Base-by-base conservation (phyloP, 1,139 yeast genomes). In the Hansenula anomala region DNA sequence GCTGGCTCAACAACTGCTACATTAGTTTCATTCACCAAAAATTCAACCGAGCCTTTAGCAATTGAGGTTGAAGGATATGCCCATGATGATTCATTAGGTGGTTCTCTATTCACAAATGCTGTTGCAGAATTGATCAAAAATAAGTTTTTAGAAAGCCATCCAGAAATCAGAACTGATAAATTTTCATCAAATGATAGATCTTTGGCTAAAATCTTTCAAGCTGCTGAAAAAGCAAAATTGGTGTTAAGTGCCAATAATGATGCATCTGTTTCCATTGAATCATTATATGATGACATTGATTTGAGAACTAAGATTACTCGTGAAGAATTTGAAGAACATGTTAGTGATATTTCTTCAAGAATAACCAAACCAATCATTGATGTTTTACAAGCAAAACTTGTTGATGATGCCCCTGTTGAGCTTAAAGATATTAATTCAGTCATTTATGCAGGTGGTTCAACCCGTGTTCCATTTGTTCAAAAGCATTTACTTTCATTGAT, bases 1-100 rank as follows among this genome's bases (percentile, higher is more conserved):
- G 94, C 96, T 3, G 95, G 96, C 1, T 80, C 95, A 1, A 85
- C 95, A 1, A 78, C 81, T 41, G 95, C 96, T 4, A 84, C 97
- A 0, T 64, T 92, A 25, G 79, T 90, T 40, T 79, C 92, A 1
- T 67, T 80, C 46, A 63, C 66, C 28, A 75, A 75, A 25, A 52
- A 71, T 44, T 64, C 56, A 9, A 59, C 67, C 6, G 49, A 54
- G 13, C 64, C 67, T 1, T 48, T 66, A 17, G 55, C 60, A 8
- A 66, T 88, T 37, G 84, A 79, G 41, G 72, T 88, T 27, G 84
- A 82, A 55, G 89, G 87, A 27, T 74, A 80, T 44, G 90, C 92
- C 1, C 78, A 62, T 54, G 88, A 83, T 54, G 67, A 69, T 16
- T 50, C 64, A 1, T 65, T 88, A 36, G 95, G 96, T 35, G 98